These are phyloP conservation scores for Dactylellina cionopaga DNA, from an alignment of 2,329 filamentous ascomycete species.

Conservation along the genomic window DNA sequence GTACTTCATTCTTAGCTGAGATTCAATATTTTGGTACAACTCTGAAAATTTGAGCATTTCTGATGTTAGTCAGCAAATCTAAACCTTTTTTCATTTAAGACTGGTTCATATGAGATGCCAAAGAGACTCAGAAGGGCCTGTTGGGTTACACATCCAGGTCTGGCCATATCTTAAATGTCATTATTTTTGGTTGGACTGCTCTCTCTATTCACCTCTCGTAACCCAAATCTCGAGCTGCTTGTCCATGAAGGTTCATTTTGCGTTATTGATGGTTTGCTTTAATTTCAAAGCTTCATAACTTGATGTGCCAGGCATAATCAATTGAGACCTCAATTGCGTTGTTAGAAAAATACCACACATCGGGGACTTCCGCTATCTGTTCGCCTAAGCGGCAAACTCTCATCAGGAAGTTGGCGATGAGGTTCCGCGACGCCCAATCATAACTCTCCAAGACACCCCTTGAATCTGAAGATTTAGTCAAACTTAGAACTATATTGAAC, in stretches of 20 bases:
- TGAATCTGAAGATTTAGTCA: background rate
- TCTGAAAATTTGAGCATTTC: no score
- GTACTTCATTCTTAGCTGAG: no score
- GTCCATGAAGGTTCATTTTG: no score
- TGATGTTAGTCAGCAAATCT: no score
- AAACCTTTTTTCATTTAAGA: no score
- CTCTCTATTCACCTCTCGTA: background rate
- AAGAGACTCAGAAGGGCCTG: no score
- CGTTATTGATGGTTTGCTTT: no score
- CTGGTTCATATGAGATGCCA: no score
- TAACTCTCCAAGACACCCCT: slow-evolving; percentile 36
- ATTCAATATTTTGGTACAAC: no score
- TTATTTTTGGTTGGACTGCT: background rate
- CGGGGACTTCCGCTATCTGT: slow-evolving; percentile 39
- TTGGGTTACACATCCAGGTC: slow-evolving; percentile 10
- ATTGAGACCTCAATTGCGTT: background rate
- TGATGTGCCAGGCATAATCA: no score
- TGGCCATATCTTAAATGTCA: background rate
- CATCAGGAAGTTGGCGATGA: slow-evolving; percentile 39
- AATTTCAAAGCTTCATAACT: background rate
- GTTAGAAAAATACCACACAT: slow-evolving; percentile 19
- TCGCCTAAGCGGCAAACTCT: slow-evolving; percentile 44
- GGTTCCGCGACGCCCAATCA: slow-evolving; percentile 23
- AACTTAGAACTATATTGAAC: slow-evolving; percentile 7
- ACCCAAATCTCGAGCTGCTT: no score